A percentile compares a stretch with the other conserved stretches of the same genome.
Evolutionary conservation across 2,329 filamentous ascomycete species (phyloP).

Genomic region (Venturia oleaginea): DNA sequence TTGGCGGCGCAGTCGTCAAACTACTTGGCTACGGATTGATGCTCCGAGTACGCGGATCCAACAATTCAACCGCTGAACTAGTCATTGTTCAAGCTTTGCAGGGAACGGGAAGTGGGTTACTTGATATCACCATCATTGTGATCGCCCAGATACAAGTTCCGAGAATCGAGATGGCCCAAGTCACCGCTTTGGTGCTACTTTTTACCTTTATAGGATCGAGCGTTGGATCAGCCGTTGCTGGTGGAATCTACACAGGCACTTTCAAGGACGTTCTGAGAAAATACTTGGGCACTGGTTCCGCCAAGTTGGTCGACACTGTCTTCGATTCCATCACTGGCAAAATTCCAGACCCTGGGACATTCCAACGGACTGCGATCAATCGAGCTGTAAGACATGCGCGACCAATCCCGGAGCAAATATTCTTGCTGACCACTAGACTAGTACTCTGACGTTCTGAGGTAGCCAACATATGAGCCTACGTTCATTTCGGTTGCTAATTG

Average conservation of each 20-base stretch:
- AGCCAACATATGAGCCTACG: background rate
- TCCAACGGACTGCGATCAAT: constrained; percentile 35
- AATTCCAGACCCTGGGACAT: constrained; percentile 33
- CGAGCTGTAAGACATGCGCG: constrained; percentile 25
- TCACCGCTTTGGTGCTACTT: constrained; percentile 38
- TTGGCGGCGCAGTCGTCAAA: constrained; percentile 34
- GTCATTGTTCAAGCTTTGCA: constrained; percentile 42
- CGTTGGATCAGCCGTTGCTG: constrained; percentile 35
- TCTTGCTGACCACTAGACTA: background rate
- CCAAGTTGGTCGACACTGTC: constrained; percentile 28
- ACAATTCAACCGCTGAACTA: constrained; percentile 37
- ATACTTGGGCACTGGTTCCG: constrained; percentile 28
- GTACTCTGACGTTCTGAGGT: constrained; percentile 3
- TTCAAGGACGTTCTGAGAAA: constrained; percentile 30
- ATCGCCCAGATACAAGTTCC: constrained; percentile 38
- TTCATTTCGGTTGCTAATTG: background rate
- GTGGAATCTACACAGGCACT: constrained; percentile 42
- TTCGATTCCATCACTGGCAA: constrained; percentile 37
- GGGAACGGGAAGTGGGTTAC: constrained; percentile 39
- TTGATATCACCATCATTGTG: constrained; percentile 36
- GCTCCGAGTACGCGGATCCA: constrained; percentile 37
- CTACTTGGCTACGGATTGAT: constrained; percentile 43
- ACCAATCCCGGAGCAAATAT: background rate
- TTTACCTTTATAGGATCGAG: constrained; percentile 33
- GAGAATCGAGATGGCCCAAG: constrained; percentile 38